Evolutionary conservation across 2,329 filamentous ascomycete species (phyloP), one percentile per base, ranked within the genome.

Genomic region (Cladophialophora bantiana): DNA sequence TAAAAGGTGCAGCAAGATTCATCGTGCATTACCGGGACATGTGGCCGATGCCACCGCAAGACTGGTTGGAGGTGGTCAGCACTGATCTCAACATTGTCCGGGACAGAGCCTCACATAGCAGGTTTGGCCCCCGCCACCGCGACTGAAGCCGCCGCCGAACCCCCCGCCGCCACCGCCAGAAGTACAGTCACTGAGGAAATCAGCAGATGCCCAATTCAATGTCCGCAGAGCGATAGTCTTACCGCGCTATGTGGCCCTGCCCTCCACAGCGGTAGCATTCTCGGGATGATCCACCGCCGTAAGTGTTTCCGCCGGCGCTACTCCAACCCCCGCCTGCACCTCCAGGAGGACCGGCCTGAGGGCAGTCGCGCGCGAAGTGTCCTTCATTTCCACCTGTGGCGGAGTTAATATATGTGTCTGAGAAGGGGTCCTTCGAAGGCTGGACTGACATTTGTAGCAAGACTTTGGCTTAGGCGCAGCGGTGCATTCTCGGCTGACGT

Each of bases 261-360:
- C 97, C 92, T 71, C 94, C 94, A 83, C 95, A 99, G 90, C 97
- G 97, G 89, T 97, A 97, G 89, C 93, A 97, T 83, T 96, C 90
- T 73, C 90, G 82, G 54, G 72, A 85, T 64, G 82, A 78, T 70
- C 82, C 79, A 32, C 73, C 86, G 71, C 82, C 79, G 73, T 78
- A 79, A 71, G 80, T 79, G 73, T 81, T 82, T 70, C 81, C 79
- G 67, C 79, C 76, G 59, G 77, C 77, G 72, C 80, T 83, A 72
- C 81, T 82, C 74, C 81, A 81, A 68, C 80, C 82, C 67, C 81
- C 83, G 66, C 78, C 76, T 64, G 79, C 82, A 70, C 84, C 82
- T 40, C 66, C 73, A 61, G 73, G 71, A 54, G 77, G 78, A 65
- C 74, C 77, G 62, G 77, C 75, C 69, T 81, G 78, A 82, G 88